phyloP scores from a whole-genome alignment of 805 yeast genomes.

The Kodamaea kaohsiungensis region DNA sequence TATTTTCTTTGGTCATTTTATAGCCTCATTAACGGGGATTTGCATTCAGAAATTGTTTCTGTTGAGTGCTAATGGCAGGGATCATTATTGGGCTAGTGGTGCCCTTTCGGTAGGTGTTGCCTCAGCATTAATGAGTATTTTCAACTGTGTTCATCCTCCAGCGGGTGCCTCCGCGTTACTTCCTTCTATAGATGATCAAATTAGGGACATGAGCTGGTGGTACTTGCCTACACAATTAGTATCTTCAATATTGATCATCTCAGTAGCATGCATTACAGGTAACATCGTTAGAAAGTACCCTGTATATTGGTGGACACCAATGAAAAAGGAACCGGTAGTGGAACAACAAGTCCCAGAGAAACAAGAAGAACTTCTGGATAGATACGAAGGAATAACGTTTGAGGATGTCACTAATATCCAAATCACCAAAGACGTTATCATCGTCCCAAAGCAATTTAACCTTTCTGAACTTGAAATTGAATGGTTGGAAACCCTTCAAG shows the following conservation, averaged over 20 bases:
- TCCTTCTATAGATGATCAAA: conserved; percentile 48
- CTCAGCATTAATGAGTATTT: conserved; percentile 52
- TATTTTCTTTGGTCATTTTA: conserved; percentile 55
- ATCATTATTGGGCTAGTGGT: conserved; percentile 57
- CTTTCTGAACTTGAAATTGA: conserved; percentile 28
- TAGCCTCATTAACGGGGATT: conserved; percentile 54
- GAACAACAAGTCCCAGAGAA: background rate
- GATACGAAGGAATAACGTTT: conserved; percentile 13
- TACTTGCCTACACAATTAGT: conserved; percentile 57
- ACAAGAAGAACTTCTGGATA: conserved; percentile 5
- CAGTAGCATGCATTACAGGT: conserved; percentile 53
- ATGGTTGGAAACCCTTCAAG: conserved; percentile 23
- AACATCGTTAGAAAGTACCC: conserved; percentile 58
- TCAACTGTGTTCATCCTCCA: conserved; percentile 68
- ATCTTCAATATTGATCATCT: conserved; percentile 47
- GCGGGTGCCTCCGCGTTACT: conserved; percentile 70
- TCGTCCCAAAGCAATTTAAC: conserved; percentile 24
- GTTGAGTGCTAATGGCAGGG: conserved; percentile 42
- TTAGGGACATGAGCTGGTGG: conserved; percentile 64
- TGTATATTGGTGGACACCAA: conserved; percentile 58
- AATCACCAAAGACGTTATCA: conserved; percentile 17
- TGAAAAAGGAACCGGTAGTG: conserved; percentile 8
- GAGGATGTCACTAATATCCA: conserved; percentile 16
- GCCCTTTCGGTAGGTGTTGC: conserved; percentile 57
- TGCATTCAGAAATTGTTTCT: conserved; percentile 55